Percentiles rank a stretch among this genome's conserved stretches.
Evolutionary conservation across 148 eudicot species (phyloP).

Genomic region (Amaranthus cruentus): DNA sequence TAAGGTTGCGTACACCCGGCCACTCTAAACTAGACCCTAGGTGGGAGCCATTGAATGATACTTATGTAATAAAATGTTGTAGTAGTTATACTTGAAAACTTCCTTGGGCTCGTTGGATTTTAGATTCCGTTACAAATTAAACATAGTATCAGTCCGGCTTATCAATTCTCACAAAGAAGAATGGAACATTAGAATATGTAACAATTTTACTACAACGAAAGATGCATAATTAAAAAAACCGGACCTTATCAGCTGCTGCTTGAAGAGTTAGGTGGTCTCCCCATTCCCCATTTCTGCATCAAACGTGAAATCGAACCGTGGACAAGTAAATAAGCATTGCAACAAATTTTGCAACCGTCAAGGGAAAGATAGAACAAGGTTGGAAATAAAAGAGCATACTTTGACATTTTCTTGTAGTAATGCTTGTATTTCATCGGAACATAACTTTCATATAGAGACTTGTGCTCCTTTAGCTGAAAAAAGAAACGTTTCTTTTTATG

Average conservation of each 20-base stretch:
- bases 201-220: not conserved
- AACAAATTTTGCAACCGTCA: not conserved
- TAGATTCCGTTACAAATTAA: not conserved
- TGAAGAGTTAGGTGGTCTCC: slow-evolving; percentile 91
- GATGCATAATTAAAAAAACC: slow-evolving; percentile 16
- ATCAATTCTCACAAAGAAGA: slow-evolving; percentile 3
- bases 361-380: slow-evolving; percentile 1
- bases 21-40: no score
- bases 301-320: not conserved
- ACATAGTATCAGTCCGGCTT: not conserved
- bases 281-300: slow-evolving; percentile 82
- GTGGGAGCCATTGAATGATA: no score
- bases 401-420: slow-evolving; percentile 87
- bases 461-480: slow-evolving; percentile 62
- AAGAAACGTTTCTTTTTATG: slow-evolving; percentile 12
- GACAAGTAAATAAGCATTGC: not conserved
- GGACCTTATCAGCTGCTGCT: slow-evolving; percentile 90
- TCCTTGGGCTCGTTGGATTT: not conserved
- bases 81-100: not conserved
- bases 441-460: slow-evolving; percentile 65
- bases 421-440: slow-evolving; percentile 91
- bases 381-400: slow-evolving; percentile 40
- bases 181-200: not conserved
- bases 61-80: not conserved
- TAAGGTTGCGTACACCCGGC: no score